Base-by-base conservation (phyloP, 805 yeast species). In the Saccharomyces kudriavzevii region DNA sequence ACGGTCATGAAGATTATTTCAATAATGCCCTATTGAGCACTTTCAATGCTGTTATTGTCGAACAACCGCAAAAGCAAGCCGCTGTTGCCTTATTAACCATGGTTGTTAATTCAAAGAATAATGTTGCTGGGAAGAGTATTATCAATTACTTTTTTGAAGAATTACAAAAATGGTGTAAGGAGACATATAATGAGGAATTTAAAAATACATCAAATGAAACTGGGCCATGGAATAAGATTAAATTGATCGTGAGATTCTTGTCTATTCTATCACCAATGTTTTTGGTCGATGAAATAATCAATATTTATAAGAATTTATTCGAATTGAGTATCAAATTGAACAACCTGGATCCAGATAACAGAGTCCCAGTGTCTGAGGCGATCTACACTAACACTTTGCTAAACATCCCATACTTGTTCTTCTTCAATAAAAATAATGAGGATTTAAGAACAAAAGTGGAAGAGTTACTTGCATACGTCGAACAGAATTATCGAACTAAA, bases 1-100 rank as follows among this genome's bases (percentile, higher is more conserved):
- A 83, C 62, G 87, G 80, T 58, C 77, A 75, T 57, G 84, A 84
- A 52, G 83, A 80, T 55, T 76, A 76, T 50, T 79, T 85, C 57
- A 75, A 88, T 55, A 71, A 70, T 31, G 80, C 85, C 2, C 72
- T 88, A 22, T 70, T 88, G 55, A 75, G 77, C 49, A 86, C 88
- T 1, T 64, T 90, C 26, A 77, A 78, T 52, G 88, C 96, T 2
- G 78, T 87, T 47, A 76, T 85, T 10, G 70, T 80, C 28, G 98
- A 94, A 69, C 97, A 92, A 69, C 98, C 99, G 0, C 96, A 91
- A 58, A 94, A 91, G 67, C 79, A 85, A 55, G 81, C 84, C 13
- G 79, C 84, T n/a, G 69, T 92, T 54, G 79, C 89, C 27, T 81
- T 84, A 8, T 74, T 89, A 58, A 71, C 90, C 4, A 77, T 84